Evolutionary conservation across 257 asterid species (phyloP).

Genomic region (Solanum dulcamara): DNA sequence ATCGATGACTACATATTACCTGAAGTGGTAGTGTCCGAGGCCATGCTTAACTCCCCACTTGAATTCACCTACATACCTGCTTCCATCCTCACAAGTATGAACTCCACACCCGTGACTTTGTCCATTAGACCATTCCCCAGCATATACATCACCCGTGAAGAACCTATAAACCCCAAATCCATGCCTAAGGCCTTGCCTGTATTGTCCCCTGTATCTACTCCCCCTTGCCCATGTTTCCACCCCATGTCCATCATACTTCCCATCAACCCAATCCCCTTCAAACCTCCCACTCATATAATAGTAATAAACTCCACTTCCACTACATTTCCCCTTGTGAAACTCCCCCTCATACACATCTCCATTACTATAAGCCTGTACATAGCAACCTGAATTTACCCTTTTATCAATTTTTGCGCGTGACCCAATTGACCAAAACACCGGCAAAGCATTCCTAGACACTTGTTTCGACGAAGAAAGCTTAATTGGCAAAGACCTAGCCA

Average conservation of each 20-base stretch:
- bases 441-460: constrained; percentile 36
- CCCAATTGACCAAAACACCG: constrained; percentile 93
- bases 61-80: constrained; percentile 33
- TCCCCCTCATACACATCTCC: constrained; percentile 98
- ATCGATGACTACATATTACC: constrained; percentile 7
- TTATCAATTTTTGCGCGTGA: constrained; percentile 50
- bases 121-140: constrained; percentile 46
- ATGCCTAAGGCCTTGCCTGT: constrained; percentile 33
- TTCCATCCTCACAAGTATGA: constrained; percentile 42
- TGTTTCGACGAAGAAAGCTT: constrained; percentile 40
- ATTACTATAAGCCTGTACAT: constrained; percentile 73
- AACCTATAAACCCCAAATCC: constrained; percentile 38
- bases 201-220: constrained; percentile 38
- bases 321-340: constrained; percentile 81
- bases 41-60: constrained; percentile 52
- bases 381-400: constrained; percentile 54
- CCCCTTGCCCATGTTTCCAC: constrained; percentile 51
- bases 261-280: constrained; percentile 51
- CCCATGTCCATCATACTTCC: constrained; percentile 40
- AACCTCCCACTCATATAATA: constrained; percentile 78
- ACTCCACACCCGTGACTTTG: constrained; percentile 40
- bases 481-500: constrained; percentile 62
- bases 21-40: constrained; percentile 40
- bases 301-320: constrained; percentile 93
- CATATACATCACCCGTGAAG: constrained; percentile 36